A percentile compares a stretch with the other conserved stretches of the same genome.
These are phyloP conservation scores for Sordariomycetes sp. DNA, from an alignment of 2,329 filamentous ascomycete genomes.

Conservation along the genomic window DNA sequence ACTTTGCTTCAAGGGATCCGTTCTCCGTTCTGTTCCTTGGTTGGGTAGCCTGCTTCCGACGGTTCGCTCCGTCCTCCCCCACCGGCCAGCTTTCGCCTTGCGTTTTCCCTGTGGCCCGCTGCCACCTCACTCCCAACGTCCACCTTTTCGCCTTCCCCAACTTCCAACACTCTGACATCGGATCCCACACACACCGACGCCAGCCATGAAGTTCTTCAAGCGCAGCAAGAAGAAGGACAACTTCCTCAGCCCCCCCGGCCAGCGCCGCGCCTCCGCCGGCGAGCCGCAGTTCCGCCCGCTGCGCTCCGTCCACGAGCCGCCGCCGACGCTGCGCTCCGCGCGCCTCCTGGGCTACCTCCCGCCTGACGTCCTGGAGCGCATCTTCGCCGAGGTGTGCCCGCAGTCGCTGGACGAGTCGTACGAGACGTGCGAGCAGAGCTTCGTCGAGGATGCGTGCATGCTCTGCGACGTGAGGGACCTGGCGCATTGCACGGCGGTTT, in stretches of 20 bases:
- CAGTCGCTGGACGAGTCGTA: constrained; percentile 68
- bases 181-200: background rate
- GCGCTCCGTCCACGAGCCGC: background rate
- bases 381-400: constrained; percentile 75
- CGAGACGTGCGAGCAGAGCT: constrained; percentile 69
- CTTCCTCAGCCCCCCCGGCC: constrained; percentile 14
- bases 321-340: constrained; percentile 26
- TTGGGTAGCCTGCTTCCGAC: background rate
- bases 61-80: background rate
- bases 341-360: constrained; percentile 43
- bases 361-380: constrained; percentile 54
- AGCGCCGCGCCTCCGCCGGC: constrained; percentile 8
- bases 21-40: background rate
- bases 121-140: background rate
- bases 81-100: background rate
- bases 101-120: background rate
- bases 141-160: too few relatives aligned
- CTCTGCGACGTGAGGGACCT: constrained; percentile 87
- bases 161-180: background rate
- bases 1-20: background rate
- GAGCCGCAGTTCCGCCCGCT: constrained; percentile 13
- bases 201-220: constrained; percentile 15
- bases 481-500: constrained; percentile 63
- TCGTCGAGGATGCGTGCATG: constrained; percentile 73
- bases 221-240: constrained; percentile 20